Evolutionary conservation across 2,329 filamentous ascomycete genomes (phyloP).

Genomic region (Fusarium sp.): DNA sequence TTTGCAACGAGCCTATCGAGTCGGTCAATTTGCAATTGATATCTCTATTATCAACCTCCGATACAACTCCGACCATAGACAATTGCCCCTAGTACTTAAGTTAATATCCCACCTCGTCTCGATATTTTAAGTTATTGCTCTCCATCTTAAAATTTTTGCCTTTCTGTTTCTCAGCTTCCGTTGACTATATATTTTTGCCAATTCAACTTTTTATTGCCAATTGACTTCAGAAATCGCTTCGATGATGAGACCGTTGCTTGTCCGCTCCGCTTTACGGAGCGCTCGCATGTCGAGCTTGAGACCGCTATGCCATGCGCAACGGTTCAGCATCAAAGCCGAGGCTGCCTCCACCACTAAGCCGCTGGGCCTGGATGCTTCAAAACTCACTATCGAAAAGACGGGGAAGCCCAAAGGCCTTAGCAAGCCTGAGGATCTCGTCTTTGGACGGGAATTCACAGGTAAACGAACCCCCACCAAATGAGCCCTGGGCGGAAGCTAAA

Average conservation of each 20-base stretch:
- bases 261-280: conserved; percentile 52
- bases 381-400: conserved; percentile 80
- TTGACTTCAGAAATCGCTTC: conserved; percentile 20
- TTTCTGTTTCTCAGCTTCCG: background rate
- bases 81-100: conserved; percentile 34
- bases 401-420: conserved; percentile 78
- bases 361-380: conserved; percentile 79
- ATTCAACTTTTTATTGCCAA: background rate
- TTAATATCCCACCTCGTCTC: conserved; percentile 24
- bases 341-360: conserved; percentile 65
- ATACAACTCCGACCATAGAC: conserved; percentile 45
- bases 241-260: conserved; percentile 50
- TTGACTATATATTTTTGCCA: background rate
- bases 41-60: conserved; percentile 38
- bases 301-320: conserved; percentile 48
- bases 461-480: conserved; percentile 30
- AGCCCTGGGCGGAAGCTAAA: conserved; percentile 20
- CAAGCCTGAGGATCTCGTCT: conserved; percentile 85
- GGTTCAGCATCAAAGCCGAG: conserved; percentile 67
- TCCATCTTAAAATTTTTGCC: conserved; percentile 6
- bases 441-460: conserved; percentile 93
- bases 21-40: conserved; percentile 41
- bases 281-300: conserved; percentile 56
- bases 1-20: conserved; percentile 31
- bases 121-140: conserved; percentile 6